Conservation (phyloP, 208 protist species). For the Borovskyia barvae region DNA sequence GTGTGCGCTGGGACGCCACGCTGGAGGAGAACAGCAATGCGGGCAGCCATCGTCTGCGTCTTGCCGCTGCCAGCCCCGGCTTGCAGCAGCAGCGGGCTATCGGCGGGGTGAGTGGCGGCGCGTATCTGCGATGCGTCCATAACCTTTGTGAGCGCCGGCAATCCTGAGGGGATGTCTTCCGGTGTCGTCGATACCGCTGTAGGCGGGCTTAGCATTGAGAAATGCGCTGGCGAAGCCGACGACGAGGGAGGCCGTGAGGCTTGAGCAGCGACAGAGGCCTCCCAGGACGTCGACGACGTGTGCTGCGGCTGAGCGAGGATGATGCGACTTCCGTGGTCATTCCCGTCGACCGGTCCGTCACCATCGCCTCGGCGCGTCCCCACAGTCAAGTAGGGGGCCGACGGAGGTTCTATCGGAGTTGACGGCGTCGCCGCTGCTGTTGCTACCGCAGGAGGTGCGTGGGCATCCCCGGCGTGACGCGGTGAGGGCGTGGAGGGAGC, state of each 20-base stretch:
- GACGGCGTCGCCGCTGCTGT: neutral
- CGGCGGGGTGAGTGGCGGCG: conserved; percentile 38
- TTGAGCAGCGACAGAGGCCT: too few relatives aligned
- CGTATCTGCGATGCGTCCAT: conserved; percentile 64
- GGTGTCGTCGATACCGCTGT: too few relatives aligned
- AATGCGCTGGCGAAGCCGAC: too few relatives aligned
- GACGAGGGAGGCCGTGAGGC: too few relatives aligned
- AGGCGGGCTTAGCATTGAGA: too few relatives aligned
- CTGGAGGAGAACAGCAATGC: conserved; percentile 64
- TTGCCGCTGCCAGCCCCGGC: conserved; percentile 89
- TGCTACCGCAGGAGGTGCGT: neutral
- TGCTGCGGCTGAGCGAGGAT: too few relatives aligned
- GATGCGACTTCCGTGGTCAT: neutral
- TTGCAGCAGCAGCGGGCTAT: conserved; percentile 55
- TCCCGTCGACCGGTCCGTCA: too few relatives aligned
- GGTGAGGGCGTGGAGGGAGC: neutral
- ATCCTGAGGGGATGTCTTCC: too few relatives aligned
- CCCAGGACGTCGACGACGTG: too few relatives aligned
- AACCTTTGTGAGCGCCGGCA: too few relatives aligned
- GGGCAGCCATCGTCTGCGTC: conserved; percentile 83
- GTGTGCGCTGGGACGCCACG: conserved; percentile 44
- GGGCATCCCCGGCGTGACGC: neutral
- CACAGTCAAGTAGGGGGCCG: neutral
- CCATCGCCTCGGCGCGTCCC: neutral
- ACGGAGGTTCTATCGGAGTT: too few relatives aligned